Evolutionary conservation across 2,329 filamentous ascomycete species (phyloP), one percentile per base, ranked within the genome.

Genomic region (Trichoderma semiorbis): DNA sequence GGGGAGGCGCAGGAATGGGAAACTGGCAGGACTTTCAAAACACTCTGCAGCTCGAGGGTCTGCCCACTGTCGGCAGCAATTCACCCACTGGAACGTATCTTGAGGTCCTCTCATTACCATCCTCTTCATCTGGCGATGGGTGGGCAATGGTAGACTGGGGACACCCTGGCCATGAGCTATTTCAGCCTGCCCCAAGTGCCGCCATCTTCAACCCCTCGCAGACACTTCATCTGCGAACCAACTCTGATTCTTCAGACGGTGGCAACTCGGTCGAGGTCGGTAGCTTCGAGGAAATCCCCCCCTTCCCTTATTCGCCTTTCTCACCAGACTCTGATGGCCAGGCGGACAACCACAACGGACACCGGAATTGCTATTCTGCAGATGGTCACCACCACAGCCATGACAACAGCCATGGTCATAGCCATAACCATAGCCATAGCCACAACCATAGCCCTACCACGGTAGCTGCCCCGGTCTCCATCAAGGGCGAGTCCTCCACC

Each of bases 201-300:
- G 91, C 93, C 75, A 95, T 97, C 78, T 97, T 97, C 85, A 97
- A 98, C 82, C 95, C 95, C 2, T 90, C 92, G 74, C 93, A 97
- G 83, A 97, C 94, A 1, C 85, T 98, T 66, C 95, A 98, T 83
- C 88, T 97, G 78, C 90, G 95, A 76, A 95, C 92, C 69, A 91
- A 92, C 77, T 97, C 95, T 5, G 93, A 97, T 77, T 96, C 94
- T 3, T 96, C 92, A 1, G 92, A 95, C 39, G 89, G 90, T 76
- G 81, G 89, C 80, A 85, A 87, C 80, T 84, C 91, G 78, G 79
- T 92, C 85, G 80, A 93, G 83, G 80, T 94, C 87, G 84, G 90
- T 74, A 96, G 93, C 83, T 97, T 92, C 76, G 94, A 97, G 79
- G 94, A 97, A 76, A 89, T 94, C 63, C 83, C 79, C 3, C 86